phyloP scores from a whole-genome alignment of 2,329 filamentous ascomycete species.

The Aspergillus persii region DNA sequence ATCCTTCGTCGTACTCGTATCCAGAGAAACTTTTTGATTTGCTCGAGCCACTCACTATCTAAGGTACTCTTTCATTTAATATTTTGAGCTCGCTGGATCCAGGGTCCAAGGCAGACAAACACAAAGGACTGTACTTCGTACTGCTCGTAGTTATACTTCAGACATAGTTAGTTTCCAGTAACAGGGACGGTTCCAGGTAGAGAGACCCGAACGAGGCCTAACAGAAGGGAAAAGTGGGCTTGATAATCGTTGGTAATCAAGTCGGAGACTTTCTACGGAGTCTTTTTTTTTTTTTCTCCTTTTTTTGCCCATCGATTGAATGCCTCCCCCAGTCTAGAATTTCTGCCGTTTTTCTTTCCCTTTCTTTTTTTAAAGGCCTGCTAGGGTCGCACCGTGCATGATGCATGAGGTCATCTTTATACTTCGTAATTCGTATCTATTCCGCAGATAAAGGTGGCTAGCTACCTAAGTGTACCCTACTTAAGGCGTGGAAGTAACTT shows the following conservation, averaged over 20 bases:
- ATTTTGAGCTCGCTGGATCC: neutral
- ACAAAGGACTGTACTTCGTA: neutral
- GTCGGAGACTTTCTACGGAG: neutral
- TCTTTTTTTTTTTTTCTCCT: neutral
- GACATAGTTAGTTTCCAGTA: neutral
- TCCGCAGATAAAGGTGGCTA: neutral
- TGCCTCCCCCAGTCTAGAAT: neutral
- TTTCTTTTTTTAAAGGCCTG: neutral
- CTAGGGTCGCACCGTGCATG: neutral
- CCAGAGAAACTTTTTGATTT: neutral
- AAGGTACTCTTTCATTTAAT: neutral
- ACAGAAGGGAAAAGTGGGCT: neutral
- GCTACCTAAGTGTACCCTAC: neutral
- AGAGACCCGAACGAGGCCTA: neutral
- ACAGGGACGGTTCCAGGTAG: neutral
- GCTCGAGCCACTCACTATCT: neutral
- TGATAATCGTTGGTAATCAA: neutral
- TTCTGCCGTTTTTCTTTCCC: neutral
- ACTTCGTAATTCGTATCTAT: too few relatives aligned
- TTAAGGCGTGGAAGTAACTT: too few relatives aligned
- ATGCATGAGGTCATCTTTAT: neutral
- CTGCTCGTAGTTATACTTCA: neutral
- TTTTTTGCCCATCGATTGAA: neutral
- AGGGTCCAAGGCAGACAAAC: neutral
- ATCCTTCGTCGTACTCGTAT: neutral